Evolutionary conservation across 768 basidiomycete species (phyloP).

Genomic region (Pleurotus tuber-regium): DNA sequence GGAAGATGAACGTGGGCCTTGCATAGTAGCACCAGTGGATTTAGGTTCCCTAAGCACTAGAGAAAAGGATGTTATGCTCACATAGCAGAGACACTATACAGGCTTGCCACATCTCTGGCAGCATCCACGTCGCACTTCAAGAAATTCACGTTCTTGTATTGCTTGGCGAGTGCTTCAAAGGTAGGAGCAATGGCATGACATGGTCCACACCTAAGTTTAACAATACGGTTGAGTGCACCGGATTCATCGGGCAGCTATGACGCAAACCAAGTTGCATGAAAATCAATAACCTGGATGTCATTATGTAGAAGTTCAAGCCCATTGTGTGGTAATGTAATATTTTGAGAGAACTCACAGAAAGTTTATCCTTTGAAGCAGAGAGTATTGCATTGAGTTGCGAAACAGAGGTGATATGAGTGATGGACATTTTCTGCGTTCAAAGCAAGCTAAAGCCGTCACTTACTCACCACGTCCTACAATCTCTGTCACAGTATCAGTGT

Average conservation of each 20-base stretch:
- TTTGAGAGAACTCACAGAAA: constrained; percentile 45
- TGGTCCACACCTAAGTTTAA: constrained; percentile 74
- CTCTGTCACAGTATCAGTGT: too few relatives aligned
- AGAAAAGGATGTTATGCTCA: constrained; percentile 27
- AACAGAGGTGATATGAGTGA: constrained; percentile 62
- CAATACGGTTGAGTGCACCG: constrained; percentile 4
- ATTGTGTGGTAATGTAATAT: too few relatives aligned
- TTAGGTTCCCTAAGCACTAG: not conserved
- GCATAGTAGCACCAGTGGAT: not conserved
- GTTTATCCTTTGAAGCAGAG: constrained; percentile 55
- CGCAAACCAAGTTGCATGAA: constrained; percentile 76
- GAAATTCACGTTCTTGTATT: constrained; percentile 74
- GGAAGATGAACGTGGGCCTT: constrained; percentile 85
- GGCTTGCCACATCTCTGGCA: constrained; percentile 61
- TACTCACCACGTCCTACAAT: too few relatives aligned
- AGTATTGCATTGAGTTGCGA: constrained; percentile 61
- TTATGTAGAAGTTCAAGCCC: constrained; percentile 8
- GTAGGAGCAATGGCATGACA: constrained; percentile 81
- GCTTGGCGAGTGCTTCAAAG: constrained; percentile 66
- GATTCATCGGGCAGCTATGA: constrained; percentile 2
- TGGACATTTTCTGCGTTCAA: constrained; percentile 50
- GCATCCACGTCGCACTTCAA: constrained; percentile 81
- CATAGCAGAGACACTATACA: constrained; percentile 74
- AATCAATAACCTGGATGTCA: constrained; percentile 69
- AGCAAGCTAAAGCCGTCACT: too few relatives aligned